Evolutionary conservation across 306 rosid species (phyloP).

Genomic region (Lupinus albus): DNA sequence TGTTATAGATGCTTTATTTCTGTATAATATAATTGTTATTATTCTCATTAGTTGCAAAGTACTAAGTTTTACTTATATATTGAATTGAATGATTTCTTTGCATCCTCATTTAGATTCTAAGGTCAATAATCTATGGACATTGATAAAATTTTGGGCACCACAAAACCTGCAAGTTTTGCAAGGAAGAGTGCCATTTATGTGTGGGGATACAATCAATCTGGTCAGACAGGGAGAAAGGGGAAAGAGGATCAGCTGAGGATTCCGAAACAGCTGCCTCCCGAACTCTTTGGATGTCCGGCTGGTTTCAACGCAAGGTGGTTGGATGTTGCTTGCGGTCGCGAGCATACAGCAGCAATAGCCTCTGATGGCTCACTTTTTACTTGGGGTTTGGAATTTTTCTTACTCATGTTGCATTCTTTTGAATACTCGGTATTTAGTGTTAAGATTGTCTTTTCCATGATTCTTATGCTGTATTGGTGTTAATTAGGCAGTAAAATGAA

Average conservation of each 20-base stretch:
- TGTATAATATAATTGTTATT: neutral
- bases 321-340: conserved; percentile 93
- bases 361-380: conserved; percentile 87
- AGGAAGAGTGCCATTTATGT: conserved; percentile 87
- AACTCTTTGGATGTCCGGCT: conserved; percentile 79
- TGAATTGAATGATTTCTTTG: conserved; percentile 13
- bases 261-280: conserved; percentile 76
- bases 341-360: conserved; percentile 89
- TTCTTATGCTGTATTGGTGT: neutral
- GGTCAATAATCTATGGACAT: conserved; percentile 56
- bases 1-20: conserved; percentile 9
- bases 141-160: conserved; percentile 60
- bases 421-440: neutral
- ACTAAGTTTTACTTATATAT: conserved; percentile 8
- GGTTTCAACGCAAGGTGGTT: conserved; percentile 76
- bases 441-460: neutral
- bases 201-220: conserved; percentile 95
- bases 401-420: conserved; percentile 26
- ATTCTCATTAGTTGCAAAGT: neutral
- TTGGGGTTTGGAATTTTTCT: conserved; percentile 65
- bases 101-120: neutral
- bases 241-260: conserved; percentile 74
- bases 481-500: neutral
- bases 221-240: conserved; percentile 87
- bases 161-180: conserved; percentile 47